Conservation (phyloP, 805 yeast species). For the Metschnikowia picachoensis region DNA sequence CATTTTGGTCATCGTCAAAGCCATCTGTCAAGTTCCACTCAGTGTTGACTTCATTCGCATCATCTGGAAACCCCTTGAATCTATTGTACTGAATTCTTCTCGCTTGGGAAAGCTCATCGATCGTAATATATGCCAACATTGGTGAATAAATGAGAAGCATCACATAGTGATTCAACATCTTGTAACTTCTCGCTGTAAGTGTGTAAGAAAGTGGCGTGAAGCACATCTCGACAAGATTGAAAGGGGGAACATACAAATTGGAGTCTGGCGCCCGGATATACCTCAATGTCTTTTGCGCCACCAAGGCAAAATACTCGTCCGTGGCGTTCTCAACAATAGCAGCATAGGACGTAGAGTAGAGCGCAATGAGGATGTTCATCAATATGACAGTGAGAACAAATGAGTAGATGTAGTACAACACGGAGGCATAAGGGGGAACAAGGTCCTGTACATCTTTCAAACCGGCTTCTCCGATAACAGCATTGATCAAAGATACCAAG, state of each 20-base stretch:
- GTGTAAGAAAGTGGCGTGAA: slow-evolving; percentile 30
- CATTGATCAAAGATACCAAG: slow-evolving; percentile 59
- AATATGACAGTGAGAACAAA: slow-evolving; percentile 72
- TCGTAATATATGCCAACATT: slow-evolving; percentile 53
- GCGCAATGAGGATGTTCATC: slow-evolving; percentile 79
- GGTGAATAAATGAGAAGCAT: slow-evolving; percentile 72
- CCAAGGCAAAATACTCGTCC: slow-evolving; percentile 80
- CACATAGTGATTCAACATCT: slow-evolving; percentile 46
- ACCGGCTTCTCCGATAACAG: slow-evolving; percentile 72
- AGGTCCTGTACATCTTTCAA: slow-evolving; percentile 66
- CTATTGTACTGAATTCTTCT: slow-evolving; percentile 71
- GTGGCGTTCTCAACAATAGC: slow-evolving; percentile 77
- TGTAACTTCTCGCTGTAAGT: slow-evolving; percentile 32
- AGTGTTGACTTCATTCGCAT: slow-evolving; percentile 70
- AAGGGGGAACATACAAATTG: slow-evolving; percentile 80
- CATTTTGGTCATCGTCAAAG: slow-evolving; percentile 35
- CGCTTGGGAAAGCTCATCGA: slow-evolving; percentile 64
- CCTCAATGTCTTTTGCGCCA: slow-evolving; percentile 78
- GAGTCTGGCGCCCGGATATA: slow-evolving; percentile 88
- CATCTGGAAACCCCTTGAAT: slow-evolving; percentile 60
- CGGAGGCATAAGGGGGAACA: slow-evolving; percentile 83
- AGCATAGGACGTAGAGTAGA: slow-evolving; percentile 80
- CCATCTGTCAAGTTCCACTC: slow-evolving; percentile 88
- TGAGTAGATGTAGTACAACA: slow-evolving; percentile 72
- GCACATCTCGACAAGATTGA: slow-evolving; percentile 64